These are phyloP conservation scores for Yamadazyma siamensis DNA, from an alignment of 1,139 yeast species.

Conservation along the genomic window DNA sequence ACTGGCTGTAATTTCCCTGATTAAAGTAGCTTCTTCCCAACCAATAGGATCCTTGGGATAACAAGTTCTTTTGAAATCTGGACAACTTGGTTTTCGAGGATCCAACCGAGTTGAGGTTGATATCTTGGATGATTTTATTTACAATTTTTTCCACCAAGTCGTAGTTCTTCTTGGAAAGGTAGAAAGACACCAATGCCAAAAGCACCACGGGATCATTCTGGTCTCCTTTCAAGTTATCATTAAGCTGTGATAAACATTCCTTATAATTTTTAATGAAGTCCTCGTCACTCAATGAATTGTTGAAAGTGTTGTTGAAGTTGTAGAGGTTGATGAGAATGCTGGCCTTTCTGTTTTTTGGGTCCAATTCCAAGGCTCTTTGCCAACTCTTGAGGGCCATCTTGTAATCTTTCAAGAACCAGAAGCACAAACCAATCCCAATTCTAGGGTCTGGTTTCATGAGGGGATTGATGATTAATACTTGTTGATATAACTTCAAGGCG, in stretches of 20 bases:
- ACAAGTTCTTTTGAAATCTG: slow-evolving; percentile 33
- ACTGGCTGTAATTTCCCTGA: slow-evolving; percentile 55
- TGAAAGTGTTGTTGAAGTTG: slow-evolving; percentile 63
- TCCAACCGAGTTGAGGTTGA: slow-evolving; percentile 19
- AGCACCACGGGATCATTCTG: slow-evolving; percentile 37
- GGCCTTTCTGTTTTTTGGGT: slow-evolving; percentile 60
- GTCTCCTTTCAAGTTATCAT: slow-evolving; percentile 23
- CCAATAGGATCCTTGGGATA: slow-evolving; percentile 86
- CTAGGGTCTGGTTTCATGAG: slow-evolving; percentile 85
- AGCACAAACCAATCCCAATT: slow-evolving; percentile 91
- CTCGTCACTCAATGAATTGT: slow-evolving; percentile 55
- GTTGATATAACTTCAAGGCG: slow-evolving; percentile 82
- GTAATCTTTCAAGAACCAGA: slow-evolving; percentile 81
- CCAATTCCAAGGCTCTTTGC: slow-evolving; percentile 72
- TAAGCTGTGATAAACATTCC: slow-evolving; percentile 36
- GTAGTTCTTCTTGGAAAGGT: slow-evolving; percentile 59
- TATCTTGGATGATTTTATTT: slow-evolving; percentile 42
- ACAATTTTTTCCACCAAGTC: slow-evolving; percentile 57
- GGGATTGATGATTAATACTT: slow-evolving; percentile 74
- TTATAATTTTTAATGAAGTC: slow-evolving; percentile 52
- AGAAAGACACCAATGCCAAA: slow-evolving; percentile 49
- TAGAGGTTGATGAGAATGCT: slow-evolving; percentile 65
- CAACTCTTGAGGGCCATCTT: slow-evolving; percentile 78
- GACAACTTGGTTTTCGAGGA: slow-evolving; percentile 21
- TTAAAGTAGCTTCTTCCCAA: slow-evolving; percentile 73